Percentiles rank a stretch among this genome's conserved stretches.
These are phyloP conservation scores for Flammula alnicola DNA, from an alignment of 1,284 basidiomycete genomes.

Conservation along the genomic window DNA sequence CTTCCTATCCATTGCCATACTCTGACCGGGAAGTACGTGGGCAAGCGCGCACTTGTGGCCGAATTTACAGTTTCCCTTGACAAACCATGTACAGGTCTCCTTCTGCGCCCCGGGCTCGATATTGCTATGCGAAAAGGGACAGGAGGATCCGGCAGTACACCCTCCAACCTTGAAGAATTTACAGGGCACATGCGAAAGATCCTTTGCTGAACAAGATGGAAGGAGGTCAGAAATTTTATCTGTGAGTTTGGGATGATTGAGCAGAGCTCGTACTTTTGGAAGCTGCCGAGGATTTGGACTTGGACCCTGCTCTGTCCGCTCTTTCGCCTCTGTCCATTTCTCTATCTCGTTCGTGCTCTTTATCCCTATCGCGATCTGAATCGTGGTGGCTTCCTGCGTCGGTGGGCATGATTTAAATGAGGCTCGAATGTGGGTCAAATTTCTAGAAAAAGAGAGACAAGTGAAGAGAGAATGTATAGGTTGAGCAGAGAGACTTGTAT, in stretches of 20 bases:
- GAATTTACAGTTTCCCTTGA: constrained; percentile 97
- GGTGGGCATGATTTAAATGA: constrained; percentile 31
- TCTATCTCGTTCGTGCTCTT: constrained; percentile 32
- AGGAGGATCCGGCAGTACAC: constrained; percentile 93
- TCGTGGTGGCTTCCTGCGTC: constrained; percentile 34
- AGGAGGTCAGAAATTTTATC: not conserved
- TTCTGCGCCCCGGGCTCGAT: constrained; percentile 81
- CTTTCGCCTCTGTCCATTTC: constrained; percentile 33
- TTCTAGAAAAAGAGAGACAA: too few species aligned
- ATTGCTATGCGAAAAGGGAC: constrained; percentile 87
- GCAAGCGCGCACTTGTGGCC: constrained; percentile 96
- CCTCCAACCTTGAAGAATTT: constrained; percentile 96
- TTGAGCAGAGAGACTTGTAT: too few species aligned
- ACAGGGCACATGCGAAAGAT: constrained; percentile 96
- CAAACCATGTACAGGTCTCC: constrained; percentile 94
- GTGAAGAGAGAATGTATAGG: too few species aligned
- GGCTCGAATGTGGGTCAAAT: constrained; percentile 4
- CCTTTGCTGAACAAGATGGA: constrained; percentile 61
- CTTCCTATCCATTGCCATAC: constrained; percentile 95
- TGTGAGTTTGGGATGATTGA: not conserved
- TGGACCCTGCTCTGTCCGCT: constrained; percentile 30
- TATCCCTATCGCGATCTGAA: constrained; percentile 36
- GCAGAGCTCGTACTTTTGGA: constrained; percentile 35
- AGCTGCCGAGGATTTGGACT: constrained; percentile 36
- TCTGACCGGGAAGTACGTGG: constrained; percentile 93